phyloP scores from a whole-genome alignment of 441 rosid genomes.

The Bocquillonia castaneifolia region DNA sequence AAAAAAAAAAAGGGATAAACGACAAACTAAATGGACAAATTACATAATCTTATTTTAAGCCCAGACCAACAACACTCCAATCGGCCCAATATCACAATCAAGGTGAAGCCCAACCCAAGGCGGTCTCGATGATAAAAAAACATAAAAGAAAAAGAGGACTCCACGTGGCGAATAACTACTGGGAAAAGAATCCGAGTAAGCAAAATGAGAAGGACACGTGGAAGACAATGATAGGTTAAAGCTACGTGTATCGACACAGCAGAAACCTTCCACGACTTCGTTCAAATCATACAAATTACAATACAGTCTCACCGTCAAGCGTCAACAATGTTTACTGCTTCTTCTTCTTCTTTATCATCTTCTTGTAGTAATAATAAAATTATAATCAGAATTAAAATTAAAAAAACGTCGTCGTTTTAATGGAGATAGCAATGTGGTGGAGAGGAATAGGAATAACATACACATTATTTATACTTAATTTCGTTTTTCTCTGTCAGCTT shows the following conservation, averaged over 20 bases:
- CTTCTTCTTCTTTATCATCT: too few relatives aligned
- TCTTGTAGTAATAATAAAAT: too few relatives aligned
- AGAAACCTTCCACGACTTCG: neutral
- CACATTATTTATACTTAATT: slow-evolving; percentile 59
- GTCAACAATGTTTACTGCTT: neutral
- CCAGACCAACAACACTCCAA: too few relatives aligned
- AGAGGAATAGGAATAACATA: slow-evolving; percentile 60
- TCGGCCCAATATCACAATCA: neutral
- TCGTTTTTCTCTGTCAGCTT: slow-evolving; percentile 71
- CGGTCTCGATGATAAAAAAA: neutral
- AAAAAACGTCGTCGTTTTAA: neutral
- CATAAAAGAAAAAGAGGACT: neutral
- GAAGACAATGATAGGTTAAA: neutral
- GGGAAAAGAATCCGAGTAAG: neutral
- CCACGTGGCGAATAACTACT: neutral
- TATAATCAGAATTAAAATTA: too few relatives aligned
- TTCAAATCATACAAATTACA: too few relatives aligned
- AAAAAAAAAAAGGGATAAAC: too few relatives aligned
- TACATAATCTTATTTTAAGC: too few relatives aligned
- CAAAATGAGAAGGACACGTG: slow-evolving; percentile 5
- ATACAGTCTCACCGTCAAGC: neutral
- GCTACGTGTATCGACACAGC: slow-evolving; percentile 19
- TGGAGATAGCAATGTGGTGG: slow-evolving; percentile 47
- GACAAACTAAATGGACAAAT: too few relatives aligned
- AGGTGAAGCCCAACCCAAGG: neutral